phyloP scores from a whole-genome alignment of 306 rosid genomes.

The Pyrus communis region DNA sequence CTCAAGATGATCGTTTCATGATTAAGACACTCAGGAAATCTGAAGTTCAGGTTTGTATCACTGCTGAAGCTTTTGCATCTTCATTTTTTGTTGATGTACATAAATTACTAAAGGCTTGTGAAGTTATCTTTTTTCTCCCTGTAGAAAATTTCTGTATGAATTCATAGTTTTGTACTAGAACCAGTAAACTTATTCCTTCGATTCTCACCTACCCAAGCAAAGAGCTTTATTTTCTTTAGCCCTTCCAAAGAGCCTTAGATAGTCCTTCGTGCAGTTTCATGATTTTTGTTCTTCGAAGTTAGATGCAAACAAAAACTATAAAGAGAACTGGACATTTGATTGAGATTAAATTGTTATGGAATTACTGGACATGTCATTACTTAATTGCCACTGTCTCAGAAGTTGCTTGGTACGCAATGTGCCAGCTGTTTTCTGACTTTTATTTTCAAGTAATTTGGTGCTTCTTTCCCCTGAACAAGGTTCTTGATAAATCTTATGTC shows the following conservation, averaged over 20 bases:
- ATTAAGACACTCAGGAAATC: conserved; percentile 94
- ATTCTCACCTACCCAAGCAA: background rate
- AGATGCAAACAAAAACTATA: background rate
- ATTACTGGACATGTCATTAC: background rate
- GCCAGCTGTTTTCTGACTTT: background rate
- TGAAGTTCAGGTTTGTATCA: conserved; percentile 85
- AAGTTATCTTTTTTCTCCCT: background rate
- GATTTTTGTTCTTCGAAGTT: background rate
- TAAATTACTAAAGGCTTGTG: background rate
- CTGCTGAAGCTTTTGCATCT: conserved; percentile 11
- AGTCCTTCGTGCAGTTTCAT: background rate
- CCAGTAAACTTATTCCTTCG: conserved; percentile 2
- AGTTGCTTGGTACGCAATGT: background rate
- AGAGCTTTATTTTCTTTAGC: background rate
- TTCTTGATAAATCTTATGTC: background rate
- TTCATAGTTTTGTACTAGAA: background rate
- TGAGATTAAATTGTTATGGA: background rate
- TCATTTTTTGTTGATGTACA: background rate
- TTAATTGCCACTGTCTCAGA: background rate
- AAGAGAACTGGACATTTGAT: background rate
- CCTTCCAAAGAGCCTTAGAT: background rate
- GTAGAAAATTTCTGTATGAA: background rate
- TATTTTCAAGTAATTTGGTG: background rate
- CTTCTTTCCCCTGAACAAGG: background rate
- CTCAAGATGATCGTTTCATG: conserved; percentile 98